These are phyloP conservation scores for Didymella pinodella DNA, from an alignment of 2,329 filamentous ascomycete genomes.

Conservation along the genomic window DNA sequence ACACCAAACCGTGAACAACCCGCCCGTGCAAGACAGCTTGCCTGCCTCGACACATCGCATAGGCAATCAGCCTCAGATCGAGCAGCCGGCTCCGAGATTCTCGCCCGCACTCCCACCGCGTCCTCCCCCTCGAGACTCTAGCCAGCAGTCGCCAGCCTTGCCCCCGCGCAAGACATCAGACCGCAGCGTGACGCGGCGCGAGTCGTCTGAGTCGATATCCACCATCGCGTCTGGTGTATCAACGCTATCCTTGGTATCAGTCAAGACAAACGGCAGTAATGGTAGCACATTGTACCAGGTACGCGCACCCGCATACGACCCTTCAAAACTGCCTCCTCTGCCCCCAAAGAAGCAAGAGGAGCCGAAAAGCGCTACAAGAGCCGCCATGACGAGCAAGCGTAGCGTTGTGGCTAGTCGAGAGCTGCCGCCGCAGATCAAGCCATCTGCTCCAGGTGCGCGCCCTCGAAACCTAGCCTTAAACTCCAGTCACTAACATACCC, in stretches of 20 bases:
- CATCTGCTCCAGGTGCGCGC: conserved; percentile 37
- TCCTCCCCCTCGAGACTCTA: conserved; percentile 59
- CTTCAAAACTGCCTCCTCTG: conserved; percentile 62
- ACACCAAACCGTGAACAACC: conserved; percentile 52
- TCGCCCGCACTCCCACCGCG: conserved; percentile 47
- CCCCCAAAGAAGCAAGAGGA: conserved; percentile 60
- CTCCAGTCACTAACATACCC: conserved; percentile 5
- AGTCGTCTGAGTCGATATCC: conserved; percentile 59
- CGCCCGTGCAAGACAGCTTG: conserved; percentile 50
- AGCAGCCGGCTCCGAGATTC: conserved; percentile 29
- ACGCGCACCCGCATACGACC: conserved; percentile 65
- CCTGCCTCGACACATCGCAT: conserved; percentile 43
- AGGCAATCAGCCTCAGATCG: conserved; percentile 50
- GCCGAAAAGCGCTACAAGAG: conserved; percentile 47
- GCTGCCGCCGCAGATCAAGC: conserved; percentile 38
- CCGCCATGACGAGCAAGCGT: conserved; percentile 48
- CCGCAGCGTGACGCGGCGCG: conserved; percentile 42
- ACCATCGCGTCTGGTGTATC: conserved; percentile 59
- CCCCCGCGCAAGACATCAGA: conserved; percentile 56
- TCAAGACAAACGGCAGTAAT: conserved; percentile 51
- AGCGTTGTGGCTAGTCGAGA: conserved; percentile 35
- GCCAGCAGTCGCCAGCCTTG: conserved; percentile 52
- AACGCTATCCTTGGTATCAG: conserved; percentile 60
- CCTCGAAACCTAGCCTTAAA: conserved; percentile 5
- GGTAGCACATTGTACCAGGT: conserved; percentile 50